phyloP scores from a whole-genome alignment of 2,329 filamentous ascomycete genomes.

The Colletotrichum melonis region DNA sequence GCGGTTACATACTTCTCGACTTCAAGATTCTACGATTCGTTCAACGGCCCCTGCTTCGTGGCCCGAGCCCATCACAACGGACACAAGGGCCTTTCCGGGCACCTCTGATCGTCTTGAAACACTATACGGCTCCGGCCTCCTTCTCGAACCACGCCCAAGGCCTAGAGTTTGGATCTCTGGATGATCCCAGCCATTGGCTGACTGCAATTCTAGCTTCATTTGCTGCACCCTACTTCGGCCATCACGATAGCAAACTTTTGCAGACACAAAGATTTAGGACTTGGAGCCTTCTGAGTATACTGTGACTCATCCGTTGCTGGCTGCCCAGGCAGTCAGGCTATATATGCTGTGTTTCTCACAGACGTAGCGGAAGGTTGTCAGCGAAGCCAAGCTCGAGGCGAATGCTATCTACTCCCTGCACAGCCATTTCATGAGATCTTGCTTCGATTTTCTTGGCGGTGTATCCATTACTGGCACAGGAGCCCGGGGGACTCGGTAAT shows the following conservation, averaged over 20 bases:
- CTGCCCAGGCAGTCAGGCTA: neutral
- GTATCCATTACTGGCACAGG: no score
- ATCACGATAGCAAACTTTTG: neutral
- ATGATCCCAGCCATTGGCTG: neutral
- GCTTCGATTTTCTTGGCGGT: no score
- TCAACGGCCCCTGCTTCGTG: slow-evolving; percentile 2
- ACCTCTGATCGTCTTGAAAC: neutral
- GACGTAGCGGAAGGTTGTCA: neutral
- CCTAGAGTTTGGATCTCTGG: no score
- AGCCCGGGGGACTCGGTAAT: no score
- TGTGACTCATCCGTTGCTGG: neutral
- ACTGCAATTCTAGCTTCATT: slow-evolving; percentile 8
- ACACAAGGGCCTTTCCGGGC: neutral
- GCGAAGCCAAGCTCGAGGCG: neutral
- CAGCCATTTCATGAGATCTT: no score
- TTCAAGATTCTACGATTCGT: neutral
- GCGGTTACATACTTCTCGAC: neutral
- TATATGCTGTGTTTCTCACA: neutral
- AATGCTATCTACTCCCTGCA: no score
- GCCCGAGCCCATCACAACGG: neutral
- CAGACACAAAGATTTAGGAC: neutral
- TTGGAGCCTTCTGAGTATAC: no score
- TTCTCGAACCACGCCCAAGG: neutral
- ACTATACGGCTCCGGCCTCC: neutral
- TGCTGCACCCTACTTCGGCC: neutral